A percentile compares a stretch with the other conserved stretches of the same genome.
Conservation (phyloP, 345 rosid genomes). For the Heritiera fomes region DNA sequence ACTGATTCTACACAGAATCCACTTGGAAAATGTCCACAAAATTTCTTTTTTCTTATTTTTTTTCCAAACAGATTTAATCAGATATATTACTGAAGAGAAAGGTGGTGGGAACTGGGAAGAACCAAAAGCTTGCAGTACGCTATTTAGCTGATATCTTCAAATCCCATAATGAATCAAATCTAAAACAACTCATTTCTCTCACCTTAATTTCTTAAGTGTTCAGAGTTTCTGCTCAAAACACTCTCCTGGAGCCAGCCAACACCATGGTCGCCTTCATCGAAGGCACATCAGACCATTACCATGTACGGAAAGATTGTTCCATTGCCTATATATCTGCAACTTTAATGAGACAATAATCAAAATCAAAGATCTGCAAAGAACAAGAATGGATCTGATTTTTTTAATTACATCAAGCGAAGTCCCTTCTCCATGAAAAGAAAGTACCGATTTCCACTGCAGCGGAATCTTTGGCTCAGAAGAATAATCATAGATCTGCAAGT, state of each 20-base stretch:
- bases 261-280: background rate
- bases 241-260: background rate
- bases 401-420: background rate
- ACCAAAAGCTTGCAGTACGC: background rate
- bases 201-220: background rate
- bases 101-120: no score
- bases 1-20: conserved; percentile 25
- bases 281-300: background rate
- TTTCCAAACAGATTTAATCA: no score
- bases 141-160: conserved; percentile 26
- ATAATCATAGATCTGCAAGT: conserved; percentile 44
- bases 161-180: conserved; percentile 20
- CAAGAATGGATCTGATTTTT: conserved; percentile 21
- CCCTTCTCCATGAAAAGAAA: background rate
- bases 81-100: no score
- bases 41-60: background rate
- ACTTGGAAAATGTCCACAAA: conserved; percentile 27
- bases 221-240: background rate
- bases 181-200: conserved; percentile 1
- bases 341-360: background rate
- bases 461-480: conserved; percentile 21
- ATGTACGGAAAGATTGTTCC: background rate
- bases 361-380: conserved; percentile 24
- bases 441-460: conserved; percentile 4
- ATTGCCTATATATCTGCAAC: conserved; percentile 11